Percentiles rank a stretch among this genome's conserved stretches.
Evolutionary conservation across 352 stramenopile species (phyloP).

Genomic region (Phytophthora citrophthora): DNA sequence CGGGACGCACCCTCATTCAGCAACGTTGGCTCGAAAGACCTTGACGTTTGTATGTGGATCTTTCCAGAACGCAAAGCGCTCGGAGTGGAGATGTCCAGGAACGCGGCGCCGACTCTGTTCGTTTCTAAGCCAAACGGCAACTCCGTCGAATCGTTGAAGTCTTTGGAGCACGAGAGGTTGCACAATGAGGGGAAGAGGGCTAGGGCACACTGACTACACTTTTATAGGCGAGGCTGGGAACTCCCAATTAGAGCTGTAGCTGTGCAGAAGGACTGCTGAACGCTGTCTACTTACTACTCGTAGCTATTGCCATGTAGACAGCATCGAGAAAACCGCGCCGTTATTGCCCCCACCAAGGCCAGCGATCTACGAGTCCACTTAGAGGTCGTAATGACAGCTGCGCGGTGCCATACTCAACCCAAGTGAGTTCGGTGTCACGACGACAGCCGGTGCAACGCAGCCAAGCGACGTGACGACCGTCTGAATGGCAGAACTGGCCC

Average conservation of each 20-base stretch:
- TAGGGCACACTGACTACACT: conserved; percentile 11
- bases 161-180: conserved; percentile 1
- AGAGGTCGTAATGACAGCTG: conserved; percentile 17
- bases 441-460: conserved; percentile 8
- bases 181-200: conserved; percentile 3
- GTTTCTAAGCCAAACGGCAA: conserved; percentile 17
- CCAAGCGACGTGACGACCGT: conserved; percentile 16
- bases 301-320: not conserved
- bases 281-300: not conserved
- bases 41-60: conserved; percentile 15
- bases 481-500: conserved; percentile 22
- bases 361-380: not conserved
- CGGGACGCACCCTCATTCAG: conserved; percentile 6
- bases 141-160: conserved; percentile 12
- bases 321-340: not conserved
- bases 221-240: no score
- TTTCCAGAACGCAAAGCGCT: conserved; percentile 22
- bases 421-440: conserved; percentile 10
- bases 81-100: conserved; percentile 1
- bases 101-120: conserved; percentile 6
- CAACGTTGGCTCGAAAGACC: not conserved
- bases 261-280: not conserved
- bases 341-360: no score
- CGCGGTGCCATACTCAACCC: conserved; percentile 9
- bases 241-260: no score